Conservation (phyloP, 768 basidiomycete species). For the Hemileccinum impolitum region DNA sequence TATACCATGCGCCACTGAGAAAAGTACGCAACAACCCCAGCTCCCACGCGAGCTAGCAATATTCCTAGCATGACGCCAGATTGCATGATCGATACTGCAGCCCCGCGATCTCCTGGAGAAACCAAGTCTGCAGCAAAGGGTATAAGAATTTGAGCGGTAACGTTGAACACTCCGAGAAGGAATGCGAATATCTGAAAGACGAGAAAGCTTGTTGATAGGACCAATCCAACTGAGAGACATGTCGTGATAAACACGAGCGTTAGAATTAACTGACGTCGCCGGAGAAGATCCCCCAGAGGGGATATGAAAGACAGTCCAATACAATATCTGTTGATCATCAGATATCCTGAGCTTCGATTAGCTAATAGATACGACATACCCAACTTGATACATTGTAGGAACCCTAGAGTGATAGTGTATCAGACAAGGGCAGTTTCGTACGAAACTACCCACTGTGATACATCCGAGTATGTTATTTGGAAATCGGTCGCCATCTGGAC, state of each 20-base stretch:
- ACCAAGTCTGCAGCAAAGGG: slow-evolving; percentile 46
- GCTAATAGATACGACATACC: slow-evolving; percentile 36
- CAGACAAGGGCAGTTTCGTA: neutral
- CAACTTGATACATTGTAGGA: slow-evolving; percentile 63
- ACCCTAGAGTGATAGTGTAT: slow-evolving; percentile 35
- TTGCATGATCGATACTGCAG: slow-evolving; percentile 31
- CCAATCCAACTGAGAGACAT: slow-evolving; percentile 37
- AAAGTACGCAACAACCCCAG: slow-evolving; percentile 39
- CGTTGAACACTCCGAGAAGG: slow-evolving; percentile 37
- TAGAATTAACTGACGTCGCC: slow-evolving; percentile 41
- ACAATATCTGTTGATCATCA: neutral
- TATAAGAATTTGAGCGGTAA: slow-evolving; percentile 36
- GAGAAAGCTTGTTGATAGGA: slow-evolving; percentile 30
- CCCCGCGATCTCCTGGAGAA: slow-evolving; percentile 18
- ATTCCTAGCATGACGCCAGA: slow-evolving; percentile 26
- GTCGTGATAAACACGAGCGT: slow-evolving; percentile 32
- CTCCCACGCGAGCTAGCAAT: slow-evolving; percentile 28
- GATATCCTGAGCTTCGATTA: neutral
- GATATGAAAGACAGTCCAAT: slow-evolving; percentile 41
- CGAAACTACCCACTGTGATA: slow-evolving; percentile 25
- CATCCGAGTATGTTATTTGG: slow-evolving; percentile 26
- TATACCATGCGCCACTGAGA: slow-evolving; percentile 40
- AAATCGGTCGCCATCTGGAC: slow-evolving; percentile 38
- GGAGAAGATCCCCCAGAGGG: slow-evolving; percentile 44
- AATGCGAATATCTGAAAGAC: slow-evolving; percentile 36